Evolutionary conservation across 495 filamentous ascomycete species (phyloP).

Genomic region (Cairneyella variabilis): DNA sequence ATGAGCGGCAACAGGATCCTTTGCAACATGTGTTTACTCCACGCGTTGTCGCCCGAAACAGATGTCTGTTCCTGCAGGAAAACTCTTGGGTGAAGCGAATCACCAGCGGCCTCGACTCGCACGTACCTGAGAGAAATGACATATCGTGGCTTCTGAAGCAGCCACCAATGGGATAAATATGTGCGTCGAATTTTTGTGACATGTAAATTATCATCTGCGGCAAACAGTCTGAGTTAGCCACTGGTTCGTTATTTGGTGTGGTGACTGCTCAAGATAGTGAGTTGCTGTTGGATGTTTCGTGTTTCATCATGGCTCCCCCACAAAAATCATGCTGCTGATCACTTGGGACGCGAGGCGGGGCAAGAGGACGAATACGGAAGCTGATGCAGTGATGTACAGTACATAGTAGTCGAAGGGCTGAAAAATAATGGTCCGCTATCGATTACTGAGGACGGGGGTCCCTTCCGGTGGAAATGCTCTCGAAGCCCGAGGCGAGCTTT

Average conservation of each 20-base stretch:
- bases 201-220: slow-evolving; percentile 5
- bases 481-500: not conserved
- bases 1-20: too few relatives aligned
- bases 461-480: not conserved
- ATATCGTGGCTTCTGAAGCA: slow-evolving; percentile 1
- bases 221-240: slow-evolving; percentile 2
- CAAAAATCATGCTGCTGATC: too few relatives aligned
- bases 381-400: too few relatives aligned
- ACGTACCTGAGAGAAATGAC: slow-evolving; percentile 2
- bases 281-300: slow-evolving; percentile 4
- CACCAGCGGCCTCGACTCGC: too few relatives aligned
- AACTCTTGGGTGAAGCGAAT: not conserved
- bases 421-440: slow-evolving; percentile 10
- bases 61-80: slow-evolving; percentile 21
- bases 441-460: slow-evolving; percentile 10
- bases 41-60: not conserved
- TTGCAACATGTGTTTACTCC: too few relatives aligned
- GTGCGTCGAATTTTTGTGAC: slow-evolving; percentile 5
- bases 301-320: slow-evolving; percentile 25
- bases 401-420: slow-evolving; percentile 3
- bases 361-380: slow-evolving; percentile 8
- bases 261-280: slow-evolving; percentile 1
- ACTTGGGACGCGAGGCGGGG: slow-evolving; percentile 9
- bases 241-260: slow-evolving; percentile 10
- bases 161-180: not conserved